Evolutionary conservation across 129 eudicot genomes (phyloP).

Genomic region (Calendula officinalis): DNA sequence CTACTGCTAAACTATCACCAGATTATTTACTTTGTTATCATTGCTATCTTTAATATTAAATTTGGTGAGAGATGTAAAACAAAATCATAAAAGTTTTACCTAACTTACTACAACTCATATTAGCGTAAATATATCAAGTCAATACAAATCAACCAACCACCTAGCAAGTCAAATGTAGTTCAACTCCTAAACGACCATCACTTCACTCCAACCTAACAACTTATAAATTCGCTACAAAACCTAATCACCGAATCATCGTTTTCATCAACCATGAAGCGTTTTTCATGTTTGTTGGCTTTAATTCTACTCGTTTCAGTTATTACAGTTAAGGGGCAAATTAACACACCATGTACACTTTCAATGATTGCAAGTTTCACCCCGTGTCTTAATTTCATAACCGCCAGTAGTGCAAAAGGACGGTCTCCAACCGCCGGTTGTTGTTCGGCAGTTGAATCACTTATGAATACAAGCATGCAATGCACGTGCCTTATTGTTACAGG

Average conservation of each 20-base stretch:
- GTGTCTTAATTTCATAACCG: conserved; percentile 62
- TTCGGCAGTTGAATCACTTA: conserved; percentile 43
- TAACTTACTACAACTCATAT: conserved; percentile 16
- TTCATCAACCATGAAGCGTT: conserved; percentile 14
- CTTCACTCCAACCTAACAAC: neutral
- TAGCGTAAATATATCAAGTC: conserved; percentile 19
- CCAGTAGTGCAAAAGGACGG: conserved; percentile 57
- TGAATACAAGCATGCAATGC: conserved; percentile 52
- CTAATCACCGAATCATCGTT: neutral
- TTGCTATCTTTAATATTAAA: too few relatives aligned
- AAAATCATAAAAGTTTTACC: conserved; percentile 15
- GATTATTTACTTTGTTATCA: too few relatives aligned
- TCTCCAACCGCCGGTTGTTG: conserved; percentile 69
- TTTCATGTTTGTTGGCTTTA: neutral
- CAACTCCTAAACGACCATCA: conserved; percentile 25
- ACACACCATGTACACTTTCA: conserved; percentile 57
- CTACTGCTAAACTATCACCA: too few relatives aligned
- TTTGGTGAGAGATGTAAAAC: neutral
- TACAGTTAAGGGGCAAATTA: conserved; percentile 52
- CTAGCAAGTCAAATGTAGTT: conserved; percentile 37
- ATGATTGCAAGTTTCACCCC: conserved; percentile 60
- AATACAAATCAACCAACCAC: conserved; percentile 32
- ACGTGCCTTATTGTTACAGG: conserved; percentile 77
- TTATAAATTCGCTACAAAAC: conserved; percentile 19
- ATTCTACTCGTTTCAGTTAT: conserved; percentile 7